Percentiles rank a stretch among this genome's conserved stretches.
Conservation (phyloP, 2,329 filamentous ascomycete species). For the Cryphonectria nitschkei region DNA sequence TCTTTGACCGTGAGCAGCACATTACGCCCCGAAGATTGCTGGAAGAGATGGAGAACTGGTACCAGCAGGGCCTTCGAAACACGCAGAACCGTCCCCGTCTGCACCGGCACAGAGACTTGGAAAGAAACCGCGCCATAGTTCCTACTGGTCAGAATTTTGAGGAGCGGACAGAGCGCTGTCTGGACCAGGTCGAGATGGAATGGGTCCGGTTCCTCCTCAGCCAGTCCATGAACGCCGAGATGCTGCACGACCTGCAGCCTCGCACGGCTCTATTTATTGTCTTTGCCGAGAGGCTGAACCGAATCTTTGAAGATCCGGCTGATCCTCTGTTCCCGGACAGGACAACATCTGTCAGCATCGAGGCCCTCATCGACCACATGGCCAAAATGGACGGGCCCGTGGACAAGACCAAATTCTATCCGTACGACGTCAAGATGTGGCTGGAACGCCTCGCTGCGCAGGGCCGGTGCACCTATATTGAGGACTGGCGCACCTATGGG, state of each 20-base stretch:
- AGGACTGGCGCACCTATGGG: slow-evolving; percentile 33
- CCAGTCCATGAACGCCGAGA: slow-evolving; percentile 34
- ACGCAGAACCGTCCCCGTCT: background rate
- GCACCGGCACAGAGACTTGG: slow-evolving; percentile 3
- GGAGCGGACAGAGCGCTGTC: slow-evolving; percentile 4
- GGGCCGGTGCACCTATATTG: slow-evolving; percentile 34
- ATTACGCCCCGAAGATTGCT: slow-evolving; percentile 39
- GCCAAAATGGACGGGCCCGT: slow-evolving; percentile 34
- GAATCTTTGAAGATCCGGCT: slow-evolving; percentile 38
- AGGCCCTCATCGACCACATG: slow-evolving; percentile 36
- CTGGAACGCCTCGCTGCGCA: slow-evolving; percentile 36
- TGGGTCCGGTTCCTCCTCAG: slow-evolving; percentile 41
- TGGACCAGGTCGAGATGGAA: slow-evolving; percentile 37
- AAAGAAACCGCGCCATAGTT: background rate
- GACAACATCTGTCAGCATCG: slow-evolving; percentile 33
- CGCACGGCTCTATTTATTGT: slow-evolving; percentile 37
- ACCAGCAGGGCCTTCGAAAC: slow-evolving; percentile 26
- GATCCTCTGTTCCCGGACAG: slow-evolving; percentile 33
- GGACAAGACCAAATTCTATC: slow-evolving; percentile 35
- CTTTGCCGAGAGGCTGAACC: slow-evolving; percentile 40
- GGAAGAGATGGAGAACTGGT: slow-evolving; percentile 21
- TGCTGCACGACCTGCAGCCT: slow-evolving; percentile 31
- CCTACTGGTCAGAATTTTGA: background rate
- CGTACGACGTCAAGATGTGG: slow-evolving; percentile 38
- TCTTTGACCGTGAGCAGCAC: slow-evolving; percentile 33